Conservation (phyloP, 352 stramenopile genomes). For the Pythium grandisporangium region DNA sequence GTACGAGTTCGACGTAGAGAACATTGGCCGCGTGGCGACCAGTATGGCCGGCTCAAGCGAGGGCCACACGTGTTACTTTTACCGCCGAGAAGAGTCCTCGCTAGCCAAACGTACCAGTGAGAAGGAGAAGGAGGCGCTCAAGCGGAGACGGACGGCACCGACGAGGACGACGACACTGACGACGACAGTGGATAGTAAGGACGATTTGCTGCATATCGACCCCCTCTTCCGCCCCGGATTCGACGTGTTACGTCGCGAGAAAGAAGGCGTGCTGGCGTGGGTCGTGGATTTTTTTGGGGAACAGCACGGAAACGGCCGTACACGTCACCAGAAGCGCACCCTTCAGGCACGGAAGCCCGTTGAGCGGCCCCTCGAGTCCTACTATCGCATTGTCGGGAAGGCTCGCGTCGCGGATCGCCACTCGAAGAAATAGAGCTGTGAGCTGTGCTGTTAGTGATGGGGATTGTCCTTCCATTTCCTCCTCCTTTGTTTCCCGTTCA, state of each 20-base stretch:
- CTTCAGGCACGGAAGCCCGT: conserved; percentile 20
- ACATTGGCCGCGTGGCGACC: conserved; percentile 81
- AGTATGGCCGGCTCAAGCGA: conserved; percentile 96
- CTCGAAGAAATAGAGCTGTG: conserved; percentile 13
- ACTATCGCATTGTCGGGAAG: conserved; percentile 67
- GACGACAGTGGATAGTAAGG: conserved; percentile 1
- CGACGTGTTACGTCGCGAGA: conserved; percentile 63
- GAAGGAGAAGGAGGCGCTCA: conserved; percentile 11
- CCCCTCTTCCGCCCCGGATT: conserved; percentile 75
- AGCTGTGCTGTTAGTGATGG: no score
- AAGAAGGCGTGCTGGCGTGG: conserved; percentile 67
- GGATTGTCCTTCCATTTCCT: no score
- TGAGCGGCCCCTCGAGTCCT: conserved; percentile 61
- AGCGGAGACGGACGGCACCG: conserved; percentile 8
- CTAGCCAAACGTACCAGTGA: no score
- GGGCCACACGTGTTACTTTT: conserved; percentile 96
- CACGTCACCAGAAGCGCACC: conserved; percentile 38
- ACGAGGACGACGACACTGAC: not conserved
- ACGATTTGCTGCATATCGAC: conserved; percentile 40
- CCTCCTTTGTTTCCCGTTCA: no score
- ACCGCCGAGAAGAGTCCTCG: conserved; percentile 38
- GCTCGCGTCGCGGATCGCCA: conserved; percentile 15
- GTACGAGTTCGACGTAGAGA: conserved; percentile 92
- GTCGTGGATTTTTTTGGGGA: conserved; percentile 65
- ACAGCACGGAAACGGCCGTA: conserved; percentile 49